Evolutionary conservation across 164 flowering plant genomes (phyloP), one percentile per base, ranked within the genome.

Genomic region (Piper betle): DNA sequence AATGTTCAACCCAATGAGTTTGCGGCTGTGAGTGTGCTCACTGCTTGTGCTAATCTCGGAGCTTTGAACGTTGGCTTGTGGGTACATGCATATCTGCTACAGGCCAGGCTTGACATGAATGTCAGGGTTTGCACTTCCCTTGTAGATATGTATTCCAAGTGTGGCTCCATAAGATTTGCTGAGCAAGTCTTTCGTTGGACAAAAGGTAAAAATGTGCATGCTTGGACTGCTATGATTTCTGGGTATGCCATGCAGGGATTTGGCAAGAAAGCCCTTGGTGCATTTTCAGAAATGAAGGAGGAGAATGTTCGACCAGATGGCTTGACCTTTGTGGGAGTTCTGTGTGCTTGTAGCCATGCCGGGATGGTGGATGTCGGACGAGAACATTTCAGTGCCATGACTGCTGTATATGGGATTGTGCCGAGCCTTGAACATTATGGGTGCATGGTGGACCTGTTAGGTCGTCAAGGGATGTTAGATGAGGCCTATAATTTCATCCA

Each of bases 361-460:
- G 67, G 72, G 39, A 58, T 69, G 1, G 67, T 73, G 4, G 65
- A 62, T 50, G 67, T 65, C 19, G 75, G 69, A 53, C 37, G 66
- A 41, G 53, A 33, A 20, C 52, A 62, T 39, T 69, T 73, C 46
- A 42, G 57, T 18, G 52, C 20, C 39, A 69, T 73, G 73, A 65
- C 41, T 46, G 57, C 56, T 6, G 55, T 60, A 39, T 52, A 50
- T 48, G 19, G 60, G 20, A 19, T 69, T 17, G 17, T 6, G 2
- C 75, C 76, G 39, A 73, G 56, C 0, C 25, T 66, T 10, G 73
- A 66, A 62, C 72, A 73, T 61, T 61, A 61, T 61, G 63, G 63
- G 16, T 61, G 63, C 18, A 52, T 73, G 61, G 70, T 69, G 61
- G 75, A 69, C 46, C 69, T 69, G 50, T 67, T 73, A 18, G 71